Evolutionary conservation across 2,329 filamentous ascomycete genomes (phyloP).

Genomic region (Sporothrix brunneoviolacea): DNA sequence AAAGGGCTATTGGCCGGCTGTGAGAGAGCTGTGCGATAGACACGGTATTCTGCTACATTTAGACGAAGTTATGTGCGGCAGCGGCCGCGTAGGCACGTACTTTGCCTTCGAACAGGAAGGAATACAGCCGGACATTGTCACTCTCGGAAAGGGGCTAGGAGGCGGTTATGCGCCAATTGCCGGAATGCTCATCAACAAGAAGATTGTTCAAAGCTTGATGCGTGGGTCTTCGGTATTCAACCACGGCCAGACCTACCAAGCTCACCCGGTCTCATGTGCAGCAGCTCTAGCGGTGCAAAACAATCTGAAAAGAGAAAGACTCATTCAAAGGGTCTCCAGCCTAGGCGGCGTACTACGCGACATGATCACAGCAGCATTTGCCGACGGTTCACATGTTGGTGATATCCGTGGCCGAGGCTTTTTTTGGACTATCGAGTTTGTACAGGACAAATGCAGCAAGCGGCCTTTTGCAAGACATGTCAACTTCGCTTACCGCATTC

Average conservation of each 20-base stretch:
- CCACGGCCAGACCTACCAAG: constrained; percentile 58
- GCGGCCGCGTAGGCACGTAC: constrained; percentile 51
- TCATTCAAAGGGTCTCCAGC: constrained; percentile 50
- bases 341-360: constrained; percentile 46
- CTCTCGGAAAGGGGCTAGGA: constrained; percentile 59
- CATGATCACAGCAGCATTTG: constrained; percentile 34
- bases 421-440: constrained; percentile 46
- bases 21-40: constrained; percentile 61
- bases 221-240: constrained; percentile 27
- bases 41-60: constrained; percentile 70
- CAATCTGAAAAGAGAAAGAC: constrained; percentile 48
- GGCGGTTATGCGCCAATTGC: constrained; percentile 58
- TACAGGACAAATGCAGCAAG: constrained; percentile 25
- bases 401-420: constrained; percentile 55
- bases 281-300: constrained; percentile 57
- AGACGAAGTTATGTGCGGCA: constrained; percentile 71
- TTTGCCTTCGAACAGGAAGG: constrained; percentile 56
- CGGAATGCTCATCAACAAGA: constrained; percentile 47
- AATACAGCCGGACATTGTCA: constrained; percentile 54
- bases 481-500: constrained; percentile 25
- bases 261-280: constrained; percentile 52
- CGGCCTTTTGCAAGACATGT: constrained; percentile 25
- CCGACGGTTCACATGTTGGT: constrained; percentile 39
- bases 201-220: constrained; percentile 41
- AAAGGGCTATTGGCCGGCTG: constrained; percentile 61